Conservation (phyloP, 176 grass and related monocot species). For the Neostapfia colusana region DNA sequence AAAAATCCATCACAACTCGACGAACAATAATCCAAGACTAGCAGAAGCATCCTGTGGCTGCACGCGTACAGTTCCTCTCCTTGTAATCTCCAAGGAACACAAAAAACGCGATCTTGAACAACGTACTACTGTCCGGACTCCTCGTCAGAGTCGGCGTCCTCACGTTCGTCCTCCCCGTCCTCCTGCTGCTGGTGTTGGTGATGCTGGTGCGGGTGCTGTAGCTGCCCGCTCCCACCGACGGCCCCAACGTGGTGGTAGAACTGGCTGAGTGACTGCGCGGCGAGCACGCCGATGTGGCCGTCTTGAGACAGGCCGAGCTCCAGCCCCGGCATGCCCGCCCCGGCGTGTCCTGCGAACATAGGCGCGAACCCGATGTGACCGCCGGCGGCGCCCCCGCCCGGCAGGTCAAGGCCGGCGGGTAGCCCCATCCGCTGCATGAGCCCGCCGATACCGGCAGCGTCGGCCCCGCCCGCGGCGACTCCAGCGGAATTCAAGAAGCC, state of each 20-base stretch:
- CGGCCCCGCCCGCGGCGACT: slow-evolving; percentile 28
- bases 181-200: slow-evolving; percentile 63
- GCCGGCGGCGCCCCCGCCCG: slow-evolving; percentile 20
- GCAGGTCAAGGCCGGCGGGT: slow-evolving; percentile 49
- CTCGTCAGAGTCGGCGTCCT: slow-evolving; percentile 56
- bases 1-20: slow-evolving; percentile 54
- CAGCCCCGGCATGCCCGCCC: slow-evolving; percentile 56
- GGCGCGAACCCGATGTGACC: slow-evolving; percentile 67
- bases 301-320: slow-evolving; percentile 77
- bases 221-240: slow-evolving; percentile 44
- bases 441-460: slow-evolving; percentile 9
- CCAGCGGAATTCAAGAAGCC: slow-evolving; percentile 49
- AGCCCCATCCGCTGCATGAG: slow-evolving; percentile 62
- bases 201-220: slow-evolving; percentile 57
- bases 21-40: slow-evolving; percentile 44
- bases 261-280: slow-evolving; percentile 53
- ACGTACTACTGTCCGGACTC: slow-evolving; percentile 57
- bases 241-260: slow-evolving; percentile 67
- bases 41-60: slow-evolving; percentile 45
- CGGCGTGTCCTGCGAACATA: slow-evolving; percentile 59
- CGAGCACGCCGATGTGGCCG: slow-evolving; percentile 68
- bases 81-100: slow-evolving; percentile 20
- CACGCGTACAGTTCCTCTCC: slow-evolving; percentile 38
- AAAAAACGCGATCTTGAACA: background rate
- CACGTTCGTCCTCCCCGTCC: slow-evolving; percentile 57